Evolutionary conservation across 805 yeast genomes (phyloP).

Genomic region (Metschnikowia chrysomelidarum): DNA sequence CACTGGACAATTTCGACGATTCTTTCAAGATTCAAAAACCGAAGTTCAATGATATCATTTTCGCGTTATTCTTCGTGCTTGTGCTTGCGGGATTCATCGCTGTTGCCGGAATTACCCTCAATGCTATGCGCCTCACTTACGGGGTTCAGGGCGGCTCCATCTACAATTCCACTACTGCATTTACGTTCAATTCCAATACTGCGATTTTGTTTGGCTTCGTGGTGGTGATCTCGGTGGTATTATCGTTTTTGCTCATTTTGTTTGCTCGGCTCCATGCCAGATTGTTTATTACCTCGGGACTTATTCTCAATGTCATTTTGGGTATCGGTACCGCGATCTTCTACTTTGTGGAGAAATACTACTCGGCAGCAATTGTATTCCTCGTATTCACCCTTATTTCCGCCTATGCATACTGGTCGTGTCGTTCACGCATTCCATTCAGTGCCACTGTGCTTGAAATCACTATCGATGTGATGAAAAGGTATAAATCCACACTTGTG

Average conservation of each 20-base stretch:
- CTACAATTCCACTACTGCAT: conserved; percentile 49
- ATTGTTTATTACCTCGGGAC: conserved; percentile 65
- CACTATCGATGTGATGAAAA: conserved; percentile 73
- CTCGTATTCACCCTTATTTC: conserved; percentile 61
- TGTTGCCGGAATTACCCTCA: conserved; percentile 64
- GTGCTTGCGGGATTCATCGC: conserved; percentile 65
- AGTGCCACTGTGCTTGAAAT: conserved; percentile 67
- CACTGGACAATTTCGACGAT: conserved; percentile 52
- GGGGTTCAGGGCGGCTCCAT: conserved; percentile 61
- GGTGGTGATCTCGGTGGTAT: conserved; percentile 55
- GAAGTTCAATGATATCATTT: conserved; percentile 68
- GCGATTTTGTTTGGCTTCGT: conserved; percentile 67
- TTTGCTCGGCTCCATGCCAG: conserved; percentile 66
- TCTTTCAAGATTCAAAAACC: conserved; percentile 66
- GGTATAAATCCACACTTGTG: conserved; percentile 65
- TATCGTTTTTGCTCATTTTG: conserved; percentile 54
- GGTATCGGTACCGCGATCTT: conserved; percentile 77
- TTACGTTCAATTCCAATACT: conserved; percentile 73
- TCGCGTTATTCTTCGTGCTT: conserved; percentile 49
- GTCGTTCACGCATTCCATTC: conserved; percentile 69
- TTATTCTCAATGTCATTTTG: conserved; percentile 61
- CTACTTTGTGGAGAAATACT: conserved; percentile 64
- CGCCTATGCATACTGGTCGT: conserved; percentile 71
- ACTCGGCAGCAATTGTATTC: conserved; percentile 78
- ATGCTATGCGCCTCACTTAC: conserved; percentile 58